Conservation (phyloP, 2,329 filamentous ascomycete species). For the Stagonosporopsis rhizophila region DNA sequence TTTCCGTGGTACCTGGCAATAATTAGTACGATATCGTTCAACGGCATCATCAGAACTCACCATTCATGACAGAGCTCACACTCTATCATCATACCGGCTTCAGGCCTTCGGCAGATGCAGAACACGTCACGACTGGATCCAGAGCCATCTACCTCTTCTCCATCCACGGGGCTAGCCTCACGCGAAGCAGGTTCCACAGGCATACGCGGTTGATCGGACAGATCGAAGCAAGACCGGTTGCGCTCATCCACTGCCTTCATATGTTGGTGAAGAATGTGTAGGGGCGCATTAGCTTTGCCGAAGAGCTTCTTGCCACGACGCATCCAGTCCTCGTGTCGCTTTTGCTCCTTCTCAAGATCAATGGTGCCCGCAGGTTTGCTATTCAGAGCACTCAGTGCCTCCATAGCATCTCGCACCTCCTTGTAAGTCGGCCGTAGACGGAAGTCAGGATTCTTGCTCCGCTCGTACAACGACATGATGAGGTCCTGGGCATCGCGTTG, state of each 20-base stretch:
- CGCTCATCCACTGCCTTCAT: slow-evolving; percentile 92
- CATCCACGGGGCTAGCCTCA: slow-evolving; percentile 71
- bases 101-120: slow-evolving; percentile 91
- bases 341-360: slow-evolving; percentile 92
- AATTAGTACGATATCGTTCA: slow-evolving; percentile 31
- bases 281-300: slow-evolving; percentile 94
- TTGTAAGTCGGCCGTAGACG: slow-evolving; percentile 82
- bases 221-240: slow-evolving; percentile 90
- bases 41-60: slow-evolving; percentile 59
- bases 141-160: slow-evolving; percentile 53
- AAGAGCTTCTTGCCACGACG: slow-evolving; percentile 96
- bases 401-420: slow-evolving; percentile 90
- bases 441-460: slow-evolving; percentile 77
- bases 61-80: slow-evolving; percentile 98
- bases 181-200: slow-evolving; percentile 92
- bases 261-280: slow-evolving; percentile 93
- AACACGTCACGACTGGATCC: slow-evolving; percentile 78
- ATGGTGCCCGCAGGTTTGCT: slow-evolving; percentile 90
- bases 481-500: slow-evolving; percentile 92
- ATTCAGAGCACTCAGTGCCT: slow-evolving; percentile 84
- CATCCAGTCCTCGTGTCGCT: slow-evolving; percentile 99
- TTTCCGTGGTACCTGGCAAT: slow-evolving; percentile 92
- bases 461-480: slow-evolving; percentile 81
- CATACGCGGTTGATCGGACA: slow-evolving; percentile 83
- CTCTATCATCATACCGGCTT: slow-evolving; percentile 99